Percentiles rank a stretch among this genome's conserved stretches.
phyloP scores from a whole-genome alignment of 2,329 filamentous ascomycete genomes.

The Hypocreales sp. region DNA sequence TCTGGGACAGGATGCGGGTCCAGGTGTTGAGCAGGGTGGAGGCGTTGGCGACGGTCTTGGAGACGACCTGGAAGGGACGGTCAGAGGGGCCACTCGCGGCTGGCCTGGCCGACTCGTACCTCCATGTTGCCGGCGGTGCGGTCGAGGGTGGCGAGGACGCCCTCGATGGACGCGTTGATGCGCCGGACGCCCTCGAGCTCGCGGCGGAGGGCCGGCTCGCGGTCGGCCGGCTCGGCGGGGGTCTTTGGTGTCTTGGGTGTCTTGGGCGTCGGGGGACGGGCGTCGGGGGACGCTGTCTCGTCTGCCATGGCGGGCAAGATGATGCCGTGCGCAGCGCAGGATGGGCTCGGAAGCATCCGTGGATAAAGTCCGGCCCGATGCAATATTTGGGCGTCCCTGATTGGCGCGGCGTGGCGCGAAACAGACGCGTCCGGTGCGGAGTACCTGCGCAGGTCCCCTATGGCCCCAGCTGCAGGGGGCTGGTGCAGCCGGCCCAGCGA shows the following conservation, averaged over 20 bases:
- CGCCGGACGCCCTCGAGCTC: slow-evolving; percentile 74
- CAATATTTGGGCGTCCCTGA: no score
- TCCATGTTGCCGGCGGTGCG: slow-evolving; percentile 65
- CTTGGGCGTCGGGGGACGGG: slow-evolving; percentile 22
- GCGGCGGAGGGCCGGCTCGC: slow-evolving; percentile 57
- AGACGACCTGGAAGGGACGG: slow-evolving; percentile 50
- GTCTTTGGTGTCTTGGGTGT: slow-evolving; percentile 33
- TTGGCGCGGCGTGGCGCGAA: slow-evolving; percentile 13
- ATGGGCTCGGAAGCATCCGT: slow-evolving; percentile 4
- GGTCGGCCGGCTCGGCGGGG: slow-evolving; percentile 36
- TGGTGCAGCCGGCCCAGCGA: slow-evolving; percentile 5
- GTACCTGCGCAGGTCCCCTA: no score
- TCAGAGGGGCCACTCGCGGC: no score
- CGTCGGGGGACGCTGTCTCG: slow-evolving; percentile 18
- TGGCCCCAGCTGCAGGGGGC: slow-evolving; percentile 8
- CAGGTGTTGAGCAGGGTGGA: slow-evolving; percentile 86
- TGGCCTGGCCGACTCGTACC: no score
- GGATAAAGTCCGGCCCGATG: no score
- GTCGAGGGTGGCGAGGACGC: slow-evolving; percentile 55
- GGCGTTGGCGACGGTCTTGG: slow-evolving; percentile 70
- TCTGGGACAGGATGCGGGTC: slow-evolving; percentile 91
- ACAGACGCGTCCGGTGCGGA: slow-evolving; percentile 10
- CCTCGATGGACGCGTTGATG: slow-evolving; percentile 80
- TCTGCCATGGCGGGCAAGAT: slow-evolving; percentile 23
- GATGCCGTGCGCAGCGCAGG: neutral